Percentiles rank a stretch among this genome's conserved stretches.
These are phyloP conservation scores for Tylopilus subfusipes DNA, from an alignment of 768 basidiomycete genomes.

Conservation along the genomic window DNA sequence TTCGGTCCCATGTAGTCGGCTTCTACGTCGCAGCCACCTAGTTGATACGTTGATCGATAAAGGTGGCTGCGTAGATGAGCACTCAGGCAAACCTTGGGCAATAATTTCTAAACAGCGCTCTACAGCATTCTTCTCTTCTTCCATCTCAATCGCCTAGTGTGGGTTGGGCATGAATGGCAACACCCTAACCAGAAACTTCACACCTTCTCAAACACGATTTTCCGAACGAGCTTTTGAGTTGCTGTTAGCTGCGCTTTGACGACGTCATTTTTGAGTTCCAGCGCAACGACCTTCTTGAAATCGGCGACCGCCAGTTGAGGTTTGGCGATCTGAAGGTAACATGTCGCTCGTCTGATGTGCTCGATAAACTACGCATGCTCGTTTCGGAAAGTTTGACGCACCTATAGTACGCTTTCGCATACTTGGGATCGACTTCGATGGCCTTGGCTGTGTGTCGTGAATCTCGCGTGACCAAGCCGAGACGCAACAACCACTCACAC, in stretches of 20 bases:
- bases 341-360: constrained; percentile 70
- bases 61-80: background rate
- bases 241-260: constrained; percentile 78
- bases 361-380: background rate
- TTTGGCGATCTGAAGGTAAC: constrained; percentile 86
- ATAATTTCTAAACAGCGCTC: constrained; percentile 78
- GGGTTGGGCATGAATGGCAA: constrained; percentile 1
- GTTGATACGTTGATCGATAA: constrained; percentile 4
- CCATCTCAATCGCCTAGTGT: constrained; percentile 81
- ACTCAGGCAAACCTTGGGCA: constrained; percentile 52
- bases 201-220: constrained; percentile 91
- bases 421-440: constrained; percentile 82
- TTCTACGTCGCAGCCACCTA: constrained; percentile 80
- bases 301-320: constrained; percentile 84
- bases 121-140: constrained; percentile 80
- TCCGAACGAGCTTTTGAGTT: constrained; percentile 87
- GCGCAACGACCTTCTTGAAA: constrained; percentile 74
- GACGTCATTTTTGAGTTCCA: constrained; percentile 85
- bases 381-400: constrained; percentile 28
- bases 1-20: constrained; percentile 70
- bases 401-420: constrained; percentile 89
- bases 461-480: constrained; percentile 10
- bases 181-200: constrained; percentile 1
- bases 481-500: constrained; percentile 47
- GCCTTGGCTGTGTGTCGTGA: constrained; percentile 59